Conservation (phyloP, 352 stramenopile genomes). For the Phytophthora pistaciae region DNA sequence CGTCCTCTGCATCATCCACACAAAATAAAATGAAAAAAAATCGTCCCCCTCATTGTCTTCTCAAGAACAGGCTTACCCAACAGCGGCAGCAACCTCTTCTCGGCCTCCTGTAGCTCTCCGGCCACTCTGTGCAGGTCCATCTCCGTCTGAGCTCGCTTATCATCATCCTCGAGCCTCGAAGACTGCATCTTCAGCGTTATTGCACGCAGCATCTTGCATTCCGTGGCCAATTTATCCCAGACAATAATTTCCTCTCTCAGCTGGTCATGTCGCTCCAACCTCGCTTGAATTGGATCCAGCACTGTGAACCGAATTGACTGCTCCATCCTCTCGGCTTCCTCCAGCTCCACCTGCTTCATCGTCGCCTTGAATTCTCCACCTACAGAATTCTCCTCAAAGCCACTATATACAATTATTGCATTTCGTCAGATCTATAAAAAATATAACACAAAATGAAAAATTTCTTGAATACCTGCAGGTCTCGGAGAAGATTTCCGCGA, state of each 20-base stretch:
- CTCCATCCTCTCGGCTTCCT: constrained; percentile 72
- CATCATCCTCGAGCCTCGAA: constrained; percentile 51
- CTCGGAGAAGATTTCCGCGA: constrained; percentile 67
- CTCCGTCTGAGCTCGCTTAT: constrained; percentile 47
- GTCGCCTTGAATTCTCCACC: constrained; percentile 54
- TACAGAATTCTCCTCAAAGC: constrained; percentile 25
- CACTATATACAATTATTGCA: constrained; percentile 11
- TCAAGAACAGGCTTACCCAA: constrained; percentile 35
- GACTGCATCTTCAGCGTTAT: constrained; percentile 44
- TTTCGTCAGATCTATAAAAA: constrained; percentile 2
- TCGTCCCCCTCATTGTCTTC: too few species aligned
- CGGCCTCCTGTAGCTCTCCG: constrained; percentile 43
- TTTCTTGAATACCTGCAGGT: constrained; percentile 45
- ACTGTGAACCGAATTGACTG: constrained; percentile 85
- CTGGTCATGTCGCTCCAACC: constrained; percentile 58
- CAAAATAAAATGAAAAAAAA: background rate
- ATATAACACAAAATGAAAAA: constrained; percentile 7
- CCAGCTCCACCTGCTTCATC: constrained; percentile 64
- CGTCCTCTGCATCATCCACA: constrained; percentile 42
- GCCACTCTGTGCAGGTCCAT: constrained; percentile 49
- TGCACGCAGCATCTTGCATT: constrained; percentile 33
- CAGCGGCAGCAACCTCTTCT: constrained; percentile 48
- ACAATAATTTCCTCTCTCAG: constrained; percentile 51
- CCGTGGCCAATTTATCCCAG: constrained; percentile 29
- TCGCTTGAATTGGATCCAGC: constrained; percentile 64